Evolutionary conservation across 495 filamentous ascomycete species (phyloP).

Genomic region (Penicilliopsis zonata): DNA sequence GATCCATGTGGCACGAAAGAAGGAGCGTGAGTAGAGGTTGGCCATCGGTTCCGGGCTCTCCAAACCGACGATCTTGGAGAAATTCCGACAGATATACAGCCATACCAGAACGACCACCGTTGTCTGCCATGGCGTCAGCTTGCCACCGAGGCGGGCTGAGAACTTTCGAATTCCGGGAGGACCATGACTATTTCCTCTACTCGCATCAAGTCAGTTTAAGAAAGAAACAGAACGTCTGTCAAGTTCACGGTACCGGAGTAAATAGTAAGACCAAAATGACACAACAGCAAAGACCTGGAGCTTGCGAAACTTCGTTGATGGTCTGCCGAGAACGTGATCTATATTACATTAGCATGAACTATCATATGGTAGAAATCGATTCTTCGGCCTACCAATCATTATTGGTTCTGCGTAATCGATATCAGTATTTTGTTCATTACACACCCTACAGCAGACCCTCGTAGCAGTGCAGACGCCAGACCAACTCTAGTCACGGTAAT

Average conservation of each 20-base stretch:
- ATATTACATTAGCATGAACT: no score
- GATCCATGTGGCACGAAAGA: constrained; percentile 96
- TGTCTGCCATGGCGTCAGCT: constrained; percentile 79
- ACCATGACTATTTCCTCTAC: constrained; percentile 76
- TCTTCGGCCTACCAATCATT: no score
- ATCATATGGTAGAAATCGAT: no score
- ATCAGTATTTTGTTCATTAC: no score
- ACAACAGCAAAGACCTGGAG: constrained; percentile 87
- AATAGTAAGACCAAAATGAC: constrained; percentile 80
- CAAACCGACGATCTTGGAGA: constrained; percentile 80
- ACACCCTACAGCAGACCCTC: no score
- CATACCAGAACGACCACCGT: constrained; percentile 80
- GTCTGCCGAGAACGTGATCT: constrained; percentile 90
- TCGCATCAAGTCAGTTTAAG: not conserved
- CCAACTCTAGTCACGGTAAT: no score
- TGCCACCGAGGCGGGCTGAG: constrained; percentile 54
- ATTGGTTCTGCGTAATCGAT: no score
- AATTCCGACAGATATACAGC: constrained; percentile 85
- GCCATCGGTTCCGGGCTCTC: constrained; percentile 89
- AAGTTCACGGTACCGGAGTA: constrained; percentile 47
- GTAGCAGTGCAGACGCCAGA: no score
- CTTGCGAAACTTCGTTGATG: constrained; percentile 81
- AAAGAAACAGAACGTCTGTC: not conserved
- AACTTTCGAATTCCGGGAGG: constrained; percentile 63
- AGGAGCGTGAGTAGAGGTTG: constrained; percentile 88